Evolutionary conservation across 495 filamentous ascomycete species (phyloP), one percentile per base, ranked within the genome.

Genomic region (Podospora didyma): DNA sequence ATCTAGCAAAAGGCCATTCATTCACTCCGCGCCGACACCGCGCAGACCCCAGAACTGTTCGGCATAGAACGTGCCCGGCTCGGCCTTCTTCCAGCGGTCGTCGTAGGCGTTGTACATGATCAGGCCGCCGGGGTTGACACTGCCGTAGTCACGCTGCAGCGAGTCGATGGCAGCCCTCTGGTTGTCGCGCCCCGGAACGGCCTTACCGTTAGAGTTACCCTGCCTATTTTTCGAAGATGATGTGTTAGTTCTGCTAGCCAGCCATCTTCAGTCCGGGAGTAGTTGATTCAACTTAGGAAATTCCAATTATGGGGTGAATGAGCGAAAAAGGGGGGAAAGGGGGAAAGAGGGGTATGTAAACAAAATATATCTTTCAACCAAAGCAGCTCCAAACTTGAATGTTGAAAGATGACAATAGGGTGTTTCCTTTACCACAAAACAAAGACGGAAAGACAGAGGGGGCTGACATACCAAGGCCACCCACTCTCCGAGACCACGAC

Each of bases 71-170:
- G 88, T 86, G 20, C 68, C 74, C 1, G 71, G 63, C 35, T 74
- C 81, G 57, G 90, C 82, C n/a, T 75, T 63, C 75, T 96, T 94
- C 91, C 91, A 96, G 41, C 71, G 16, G 60, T 89, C 87, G 66
- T 95, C 86, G 74, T 83, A 90, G 10, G 87, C 82, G 24, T 82
- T 85, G 70, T 92, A 93, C 2, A 93, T 73, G 46, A 92, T 73
- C 34, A 90, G 53, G 39, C 84, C 74, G 7, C 61, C 66, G 7
- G 67, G 57, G 7, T 72, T 70, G n/a, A 66, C 60, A 3, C 62
- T 58, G 1, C 17, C 21, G 62, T 88, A 88, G 6, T 68, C 73
- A 26, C 55, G 56, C 62, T 77, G 75, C 53, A 96, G 74, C n/a
- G 84, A 85, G 12, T 69, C 64, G 44, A 96, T 65, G 6, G 90